Base-by-base conservation (phyloP, 176 grass and related monocot genomes). In the Dactylis glomerata region DNA sequence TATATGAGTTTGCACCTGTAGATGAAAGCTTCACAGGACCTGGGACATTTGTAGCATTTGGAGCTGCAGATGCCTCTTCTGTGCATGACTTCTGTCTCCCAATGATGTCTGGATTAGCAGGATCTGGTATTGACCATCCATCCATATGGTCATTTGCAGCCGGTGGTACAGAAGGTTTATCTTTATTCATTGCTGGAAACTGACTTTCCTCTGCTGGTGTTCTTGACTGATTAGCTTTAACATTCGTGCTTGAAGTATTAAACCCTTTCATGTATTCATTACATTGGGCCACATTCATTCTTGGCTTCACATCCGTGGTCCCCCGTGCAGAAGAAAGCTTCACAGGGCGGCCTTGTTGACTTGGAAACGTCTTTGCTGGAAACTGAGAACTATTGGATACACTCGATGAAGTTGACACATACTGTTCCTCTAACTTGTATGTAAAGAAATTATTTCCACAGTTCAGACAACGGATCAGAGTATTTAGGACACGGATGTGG, bases 371-470 rank as follows among this genome's bases (percentile, higher is more conserved):
- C 51, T 90, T 68, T 65, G 52, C 28, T 66, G 76, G 87, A 73
- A 87, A 46, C 68, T 77, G 70, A 84, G 89, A 76, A 82, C 23
- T 82, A 79, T 56, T 67, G n/a, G 79, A 22, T 52, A 88, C 81
- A 81, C 51, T 52, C 13, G 88, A 77, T 61, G 65, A 69, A 80
- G 88, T 61, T 19, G 87, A 57, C 40, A 61, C 17, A 70, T 57
- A 40, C 16, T 78, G 68, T 79, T 85, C 85, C 26, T 89, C 61
- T 46, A 89, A 64, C 36, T 68, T 82, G 65, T 74, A 94, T 55
- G 93, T 91, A 49, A 87, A 77, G 81, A 95, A 98, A 81, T 81
- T 67, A 26, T 26, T 87, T 49, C 33, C 30, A 71, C 96, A 98
- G 54, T 74, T 80, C 78, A 85, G 17, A 80, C 96, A 98, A 27